Conservation (phyloP, 2,329 filamentous ascomycete genomes). For the Botrytis aclada region DNA sequence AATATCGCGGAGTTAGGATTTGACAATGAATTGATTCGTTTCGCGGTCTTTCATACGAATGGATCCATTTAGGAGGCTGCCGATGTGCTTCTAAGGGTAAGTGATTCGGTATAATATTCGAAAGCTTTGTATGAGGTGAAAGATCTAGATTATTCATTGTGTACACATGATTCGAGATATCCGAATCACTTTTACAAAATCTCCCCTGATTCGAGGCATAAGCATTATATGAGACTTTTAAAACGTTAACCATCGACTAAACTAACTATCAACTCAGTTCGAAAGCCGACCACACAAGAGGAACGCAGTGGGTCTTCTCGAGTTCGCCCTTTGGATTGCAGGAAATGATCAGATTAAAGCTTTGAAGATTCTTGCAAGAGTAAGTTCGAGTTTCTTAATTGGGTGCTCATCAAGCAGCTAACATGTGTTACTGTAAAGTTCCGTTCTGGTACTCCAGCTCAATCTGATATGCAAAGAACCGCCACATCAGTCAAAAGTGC, state of each 20-base stretch:
- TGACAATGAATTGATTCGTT: background rate
- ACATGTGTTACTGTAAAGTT: background rate
- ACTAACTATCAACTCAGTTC: background rate
- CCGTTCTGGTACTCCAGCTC: background rate
- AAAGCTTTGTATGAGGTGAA: background rate
- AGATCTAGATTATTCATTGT: background rate
- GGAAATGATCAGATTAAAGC: background rate
- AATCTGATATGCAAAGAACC: background rate
- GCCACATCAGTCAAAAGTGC: too few relatives aligned
- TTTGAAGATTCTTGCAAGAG: background rate
- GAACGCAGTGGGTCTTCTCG: background rate
- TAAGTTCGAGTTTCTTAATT: background rate
- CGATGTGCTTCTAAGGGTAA: background rate
- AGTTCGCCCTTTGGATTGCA: constrained; percentile 1
- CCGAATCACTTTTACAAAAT: too few relatives aligned
- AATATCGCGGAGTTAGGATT: background rate
- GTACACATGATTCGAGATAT: background rate
- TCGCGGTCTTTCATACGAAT: background rate
- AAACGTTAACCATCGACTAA: background rate
- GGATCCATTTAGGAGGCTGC: background rate
- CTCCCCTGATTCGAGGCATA: background rate
- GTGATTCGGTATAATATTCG: too few relatives aligned
- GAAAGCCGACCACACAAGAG: background rate
- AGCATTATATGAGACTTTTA: background rate
- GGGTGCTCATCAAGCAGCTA: background rate